phyloP scores from a whole-genome alignment of 129 eudicot species.

The Escallonia rubra region DNA sequence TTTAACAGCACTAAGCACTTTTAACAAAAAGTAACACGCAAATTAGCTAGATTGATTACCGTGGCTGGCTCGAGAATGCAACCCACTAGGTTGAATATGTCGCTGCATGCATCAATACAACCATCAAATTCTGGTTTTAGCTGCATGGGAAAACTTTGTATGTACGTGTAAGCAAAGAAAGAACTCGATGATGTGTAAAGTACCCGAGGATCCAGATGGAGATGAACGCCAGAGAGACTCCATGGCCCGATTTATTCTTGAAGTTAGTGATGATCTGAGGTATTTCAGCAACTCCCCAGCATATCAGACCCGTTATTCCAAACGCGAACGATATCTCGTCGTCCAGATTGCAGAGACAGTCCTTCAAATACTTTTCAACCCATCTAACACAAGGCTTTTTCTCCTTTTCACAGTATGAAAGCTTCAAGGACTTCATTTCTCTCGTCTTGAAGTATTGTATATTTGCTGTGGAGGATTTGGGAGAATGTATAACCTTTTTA shows the following conservation, averaged over 20 bases:
- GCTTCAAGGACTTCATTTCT: conserved; percentile 19
- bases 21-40: not conserved
- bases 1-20: too few relatives aligned
- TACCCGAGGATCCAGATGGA: conserved; percentile 66
- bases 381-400: conserved; percentile 40
- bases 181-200: not conserved
- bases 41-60: conserved; percentile 21
- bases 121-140: not conserved
- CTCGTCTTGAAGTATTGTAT: not conserved
- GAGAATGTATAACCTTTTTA: not conserved
- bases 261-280: conserved; percentile 69
- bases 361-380: conserved; percentile 43
- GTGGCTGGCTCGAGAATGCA: conserved; percentile 83
- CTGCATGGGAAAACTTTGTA: not conserved
- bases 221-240: conserved; percentile 52
- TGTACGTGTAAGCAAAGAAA: not conserved
- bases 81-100: conserved; percentile 69
- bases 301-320: conserved; percentile 47
- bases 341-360: conserved; percentile 45
- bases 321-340: conserved; percentile 51
- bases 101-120: conserved; percentile 35
- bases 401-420: conserved; percentile 30
- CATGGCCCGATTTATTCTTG: conserved; percentile 50
- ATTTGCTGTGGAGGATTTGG: not conserved
- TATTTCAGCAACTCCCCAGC: conserved; percentile 71